Percentiles rank a stretch among this genome's conserved stretches.
Conservation (phyloP, 768 basidiomycete species). For the Trametes elegans region DNA sequence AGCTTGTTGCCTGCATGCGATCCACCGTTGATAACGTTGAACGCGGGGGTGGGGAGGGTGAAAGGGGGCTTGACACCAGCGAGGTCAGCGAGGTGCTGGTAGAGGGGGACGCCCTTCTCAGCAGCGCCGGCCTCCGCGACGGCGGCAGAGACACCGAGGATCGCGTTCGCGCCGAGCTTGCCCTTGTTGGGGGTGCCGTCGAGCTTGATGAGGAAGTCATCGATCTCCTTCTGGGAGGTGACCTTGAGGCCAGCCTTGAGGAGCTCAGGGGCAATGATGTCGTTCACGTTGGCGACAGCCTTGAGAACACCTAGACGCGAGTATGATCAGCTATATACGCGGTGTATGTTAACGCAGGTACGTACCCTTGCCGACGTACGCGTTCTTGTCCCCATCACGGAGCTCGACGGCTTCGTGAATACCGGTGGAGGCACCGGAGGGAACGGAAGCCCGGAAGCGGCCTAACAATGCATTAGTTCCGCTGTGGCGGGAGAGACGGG, state of each 20-base stretch:
- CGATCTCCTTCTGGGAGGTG: conserved; percentile 91
- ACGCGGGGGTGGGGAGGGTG: conserved; percentile 87
- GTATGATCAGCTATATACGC: background rate
- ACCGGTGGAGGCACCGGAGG: conserved; percentile 98
- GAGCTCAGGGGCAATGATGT: conserved; percentile 83
- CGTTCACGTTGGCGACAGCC: conserved; percentile 94
- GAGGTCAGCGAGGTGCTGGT: conserved; percentile 94
- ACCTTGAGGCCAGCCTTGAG: conserved; percentile 82
- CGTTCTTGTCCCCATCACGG: conserved; percentile 90
- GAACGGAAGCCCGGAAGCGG: conserved; percentile 90
- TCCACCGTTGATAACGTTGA: conserved; percentile 99
- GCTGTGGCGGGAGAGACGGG: background rate
- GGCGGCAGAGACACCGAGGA: conserved; percentile 97
- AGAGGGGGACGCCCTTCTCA: conserved; percentile 93
- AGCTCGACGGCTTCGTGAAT: conserved; percentile 98
- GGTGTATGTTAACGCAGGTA: background rate
- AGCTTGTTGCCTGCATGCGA: conserved; percentile 99
- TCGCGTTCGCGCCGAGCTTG: conserved; percentile 98
- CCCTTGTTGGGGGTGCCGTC: conserved; percentile 99
- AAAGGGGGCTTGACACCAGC: conserved; percentile 94
- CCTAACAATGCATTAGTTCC: conserved; percentile 46
- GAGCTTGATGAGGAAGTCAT: conserved; percentile 96
- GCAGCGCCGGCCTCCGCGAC: conserved; percentile 91
- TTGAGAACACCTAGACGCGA: conserved; percentile 73
- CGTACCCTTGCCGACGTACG: conserved; percentile 94